Percentiles rank a stretch among this genome's conserved stretches.
Evolutionary conservation across 768 basidiomycete genomes (phyloP).

Genomic region (Sporobolomyces phaffii): DNA sequence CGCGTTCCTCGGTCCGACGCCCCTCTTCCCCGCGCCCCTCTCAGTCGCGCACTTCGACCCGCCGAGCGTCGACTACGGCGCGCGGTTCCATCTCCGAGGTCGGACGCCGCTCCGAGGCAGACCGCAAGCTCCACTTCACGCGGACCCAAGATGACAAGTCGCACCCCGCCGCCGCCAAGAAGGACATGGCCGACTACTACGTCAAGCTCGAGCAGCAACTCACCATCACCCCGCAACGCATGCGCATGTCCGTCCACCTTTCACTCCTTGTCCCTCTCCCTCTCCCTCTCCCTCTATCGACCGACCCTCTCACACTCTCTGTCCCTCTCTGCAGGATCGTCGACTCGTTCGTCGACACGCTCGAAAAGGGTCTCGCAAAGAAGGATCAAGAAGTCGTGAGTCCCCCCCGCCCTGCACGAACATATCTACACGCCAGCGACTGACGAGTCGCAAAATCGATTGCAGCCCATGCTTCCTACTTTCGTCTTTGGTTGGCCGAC

Average conservation of each 20-base stretch:
- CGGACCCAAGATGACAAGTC: conserved; percentile 52
- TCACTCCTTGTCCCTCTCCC: too few relatives aligned
- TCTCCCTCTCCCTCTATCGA: neutral
- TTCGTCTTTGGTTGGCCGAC: conserved; percentile 89
- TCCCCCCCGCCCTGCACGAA: conserved; percentile 36
- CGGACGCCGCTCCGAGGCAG: conserved; percentile 20
- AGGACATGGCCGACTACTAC: conserved; percentile 39
- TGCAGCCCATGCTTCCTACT: conserved; percentile 92
- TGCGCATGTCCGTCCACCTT: conserved; percentile 52
- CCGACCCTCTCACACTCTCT: conserved; percentile 44
- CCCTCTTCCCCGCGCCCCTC: neutral
- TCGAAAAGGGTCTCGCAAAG: conserved; percentile 79
- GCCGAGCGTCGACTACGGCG: conserved; percentile 14
- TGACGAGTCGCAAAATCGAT: too few relatives aligned
- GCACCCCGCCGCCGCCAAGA: conserved; percentile 80
- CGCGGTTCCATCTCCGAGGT: conserved; percentile 31
- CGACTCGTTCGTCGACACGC: conserved; percentile 85
- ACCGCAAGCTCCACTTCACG: conserved; percentile 25
- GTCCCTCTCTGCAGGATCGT: conserved; percentile 65
- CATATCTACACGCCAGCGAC: neutral
- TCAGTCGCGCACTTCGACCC: conserved; percentile 15
- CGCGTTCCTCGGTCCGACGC: neutral
- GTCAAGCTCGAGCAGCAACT: conserved; percentile 49
- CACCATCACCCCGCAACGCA: conserved; percentile 78
- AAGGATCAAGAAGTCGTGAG: conserved; percentile 79